Evolutionary conservation across 1,284 basidiomycete genomes (phyloP), one percentile per base, ranked within the genome.

Genomic region (Ustilago hordei): DNA sequence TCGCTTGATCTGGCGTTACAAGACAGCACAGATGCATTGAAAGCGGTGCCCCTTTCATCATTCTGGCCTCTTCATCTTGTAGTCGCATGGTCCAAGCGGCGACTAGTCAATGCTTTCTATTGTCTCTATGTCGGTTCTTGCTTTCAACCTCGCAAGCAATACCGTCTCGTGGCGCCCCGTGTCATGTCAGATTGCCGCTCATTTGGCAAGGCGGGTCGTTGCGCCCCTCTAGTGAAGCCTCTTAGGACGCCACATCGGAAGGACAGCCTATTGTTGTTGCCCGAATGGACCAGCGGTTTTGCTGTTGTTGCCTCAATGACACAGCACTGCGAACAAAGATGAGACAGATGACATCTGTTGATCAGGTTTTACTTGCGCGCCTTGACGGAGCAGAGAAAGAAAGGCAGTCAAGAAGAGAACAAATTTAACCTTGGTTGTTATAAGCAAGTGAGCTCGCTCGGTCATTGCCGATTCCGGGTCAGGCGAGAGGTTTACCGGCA

Each of bases 391-490:
- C 17, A 35, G 32, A 56, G 55, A 43, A 17, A 47, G 41, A 48
- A 35, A 35, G 43, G 17, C 23, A 45, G 32, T 28, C 23, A 35
- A 41, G 19, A n/a, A 31, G 48, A 41, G 13, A 19, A 28, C 28
- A 57, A 41, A 41, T 1, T 28, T 36, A 35, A 55, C 32, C 36
- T 39, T 39, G n/a, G 15, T 19, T 9, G 9, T 55, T 19, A 19
- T 45, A 23, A 45, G 28, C 28, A 48, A n/a, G 59, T 36, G 17
- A 32, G 34, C 61, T 68, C 66, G 34, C 61, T 68, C 60, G 66
- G 56, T 4, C 12, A 47, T 69, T 69, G 66, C 52, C 66, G 56
- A 55, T 50, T 53, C 60, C 60, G 61, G 67, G 67, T 69, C n/a
- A 17, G 5, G 12, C 60, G 35, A 52, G 6, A n/a, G 35, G 9